These are phyloP conservation scores for Gentiana macrophylla DNA, from an alignment of 257 asterid genomes.

Conservation along the genomic window DNA sequence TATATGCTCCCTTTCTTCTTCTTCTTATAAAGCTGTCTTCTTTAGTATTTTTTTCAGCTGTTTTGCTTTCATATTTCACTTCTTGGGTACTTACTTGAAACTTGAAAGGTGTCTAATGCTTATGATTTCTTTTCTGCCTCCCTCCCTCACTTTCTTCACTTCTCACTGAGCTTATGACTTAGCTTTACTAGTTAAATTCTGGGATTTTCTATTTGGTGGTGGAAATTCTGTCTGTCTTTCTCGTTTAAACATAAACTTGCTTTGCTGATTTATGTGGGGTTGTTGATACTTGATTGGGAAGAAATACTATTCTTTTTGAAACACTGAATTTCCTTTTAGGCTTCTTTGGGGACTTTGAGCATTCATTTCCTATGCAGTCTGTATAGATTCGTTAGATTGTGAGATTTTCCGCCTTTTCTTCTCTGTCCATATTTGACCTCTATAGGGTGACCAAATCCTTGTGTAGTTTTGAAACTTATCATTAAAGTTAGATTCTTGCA, in stretches of 20 bases:
- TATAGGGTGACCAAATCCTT: background rate
- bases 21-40: background rate
- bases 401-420: background rate
- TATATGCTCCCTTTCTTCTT: slow-evolving; percentile 1
- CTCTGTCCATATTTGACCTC: background rate
- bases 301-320: too few relatives aligned
- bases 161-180: too few relatives aligned
- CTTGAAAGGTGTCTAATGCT: slow-evolving; percentile 13
- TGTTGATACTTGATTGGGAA: too few relatives aligned
- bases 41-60: background rate
- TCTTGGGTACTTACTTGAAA: slow-evolving; percentile 8
- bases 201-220: too few relatives aligned
- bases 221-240: too few relatives aligned
- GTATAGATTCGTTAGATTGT: background rate
- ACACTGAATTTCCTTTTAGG: background rate
- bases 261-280: too few relatives aligned
- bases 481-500: background rate
- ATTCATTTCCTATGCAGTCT: background rate
- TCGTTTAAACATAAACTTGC: too few relatives aligned
- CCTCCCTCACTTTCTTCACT: background rate
- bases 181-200: too few relatives aligned
- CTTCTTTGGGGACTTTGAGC: background rate
- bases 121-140: too few relatives aligned
- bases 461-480: background rate
- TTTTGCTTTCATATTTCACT: background rate